Evolutionary conservation across 106 monocot genomes (phyloP).

Genomic region (Dendrobium huoshanense): DNA sequence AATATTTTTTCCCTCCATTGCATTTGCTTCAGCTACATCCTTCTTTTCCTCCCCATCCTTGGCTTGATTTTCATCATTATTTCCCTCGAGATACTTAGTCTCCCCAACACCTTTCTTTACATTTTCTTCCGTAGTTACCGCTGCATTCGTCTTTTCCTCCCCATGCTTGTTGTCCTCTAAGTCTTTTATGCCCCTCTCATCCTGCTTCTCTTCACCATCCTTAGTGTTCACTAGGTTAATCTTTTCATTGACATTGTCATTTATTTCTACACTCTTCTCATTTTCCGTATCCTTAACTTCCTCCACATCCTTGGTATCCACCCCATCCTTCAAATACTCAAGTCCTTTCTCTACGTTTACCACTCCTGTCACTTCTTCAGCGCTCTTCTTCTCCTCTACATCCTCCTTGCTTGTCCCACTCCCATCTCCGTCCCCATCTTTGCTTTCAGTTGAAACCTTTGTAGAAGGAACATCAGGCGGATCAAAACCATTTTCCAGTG

Average conservation of each 20-base stretch:
- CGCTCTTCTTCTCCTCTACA: not conserved
- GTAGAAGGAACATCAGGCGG: not conserved
- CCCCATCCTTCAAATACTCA: constrained; percentile 4
- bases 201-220: not conserved
- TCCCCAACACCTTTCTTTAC: not conserved
- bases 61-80: not conserved
- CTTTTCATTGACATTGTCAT: not conserved
- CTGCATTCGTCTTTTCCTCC: not conserved
- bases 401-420: not conserved
- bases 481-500: constrained; percentile 5
- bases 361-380: not conserved
- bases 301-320: not conserved
- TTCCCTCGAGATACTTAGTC: not conserved
- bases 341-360: not conserved
- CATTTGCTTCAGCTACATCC: not conserved
- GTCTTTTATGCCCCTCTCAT: not conserved
- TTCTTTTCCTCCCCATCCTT: not conserved
- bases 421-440: not conserved
- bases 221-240: not conserved
- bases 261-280: not conserved
- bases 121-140: not conserved
- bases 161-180: not conserved
- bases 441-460: not conserved
- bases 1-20: not conserved
- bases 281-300: constrained; percentile 6